A percentile compares a stretch with the other conserved stretches of the same genome.
Evolutionary conservation across 2,329 filamentous ascomycete species (phyloP).

Genomic region (Emergomyces orientalis): DNA sequence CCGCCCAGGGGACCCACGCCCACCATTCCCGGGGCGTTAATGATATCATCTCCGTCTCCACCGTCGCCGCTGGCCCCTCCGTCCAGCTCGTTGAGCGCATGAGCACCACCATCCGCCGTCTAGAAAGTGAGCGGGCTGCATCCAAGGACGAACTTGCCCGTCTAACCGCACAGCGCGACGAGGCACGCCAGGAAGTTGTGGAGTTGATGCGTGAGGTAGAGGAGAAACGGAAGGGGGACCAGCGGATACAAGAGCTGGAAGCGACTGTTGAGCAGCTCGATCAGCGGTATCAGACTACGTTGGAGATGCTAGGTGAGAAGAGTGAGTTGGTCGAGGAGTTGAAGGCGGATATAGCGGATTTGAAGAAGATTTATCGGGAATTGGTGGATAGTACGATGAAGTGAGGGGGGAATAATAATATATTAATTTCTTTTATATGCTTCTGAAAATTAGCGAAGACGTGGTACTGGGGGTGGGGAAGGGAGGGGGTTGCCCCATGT

Average conservation of each 20-base stretch:
- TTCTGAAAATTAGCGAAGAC: not conserved
- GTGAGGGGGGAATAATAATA: constrained; percentile 32
- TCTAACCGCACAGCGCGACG: constrained; percentile 76
- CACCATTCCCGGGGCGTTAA: constrained; percentile 53
- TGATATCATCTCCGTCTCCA: constrained; percentile 82
- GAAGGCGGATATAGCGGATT: constrained; percentile 74
- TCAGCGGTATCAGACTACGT: constrained; percentile 73
- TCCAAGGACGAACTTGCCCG: constrained; percentile 76
- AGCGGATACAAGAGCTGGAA: constrained; percentile 57
- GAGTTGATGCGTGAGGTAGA: constrained; percentile 80
- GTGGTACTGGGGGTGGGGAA: not conserved
- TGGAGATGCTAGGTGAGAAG: constrained; percentile 95
- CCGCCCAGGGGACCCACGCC: constrained; percentile 31
- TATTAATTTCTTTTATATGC: not conserved
- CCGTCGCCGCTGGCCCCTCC: constrained; percentile 78
- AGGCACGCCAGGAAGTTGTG: constrained; percentile 86
- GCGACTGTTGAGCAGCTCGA: constrained; percentile 59
- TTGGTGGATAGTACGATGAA: constrained; percentile 76
- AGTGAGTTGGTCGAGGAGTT: constrained; percentile 91
- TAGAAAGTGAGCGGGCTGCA: constrained; percentile 86
- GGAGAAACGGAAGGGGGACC: constrained; percentile 51
- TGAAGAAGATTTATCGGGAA: constrained; percentile 95
- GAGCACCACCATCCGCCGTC: constrained; percentile 80
- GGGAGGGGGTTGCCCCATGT: not conserved
- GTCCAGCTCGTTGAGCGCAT: constrained; percentile 95